Conservation (phyloP, 441 rosid genomes). For the Manihot esculenta region DNA sequence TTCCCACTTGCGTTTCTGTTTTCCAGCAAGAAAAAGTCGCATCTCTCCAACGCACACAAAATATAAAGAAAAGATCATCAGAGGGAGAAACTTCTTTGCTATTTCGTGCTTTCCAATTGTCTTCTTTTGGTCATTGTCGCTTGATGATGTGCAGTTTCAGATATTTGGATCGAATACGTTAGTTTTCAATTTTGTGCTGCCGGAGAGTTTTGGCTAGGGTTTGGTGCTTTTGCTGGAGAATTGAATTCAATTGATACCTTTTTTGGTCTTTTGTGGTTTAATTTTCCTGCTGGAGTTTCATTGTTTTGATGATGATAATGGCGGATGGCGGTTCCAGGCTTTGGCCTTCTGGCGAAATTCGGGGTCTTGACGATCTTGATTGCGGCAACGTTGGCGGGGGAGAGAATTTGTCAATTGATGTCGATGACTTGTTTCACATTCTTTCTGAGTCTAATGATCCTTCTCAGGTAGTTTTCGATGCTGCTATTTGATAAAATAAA, state of each 20-base stretch:
- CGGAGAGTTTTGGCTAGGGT: constrained; percentile 19
- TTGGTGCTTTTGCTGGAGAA: constrained; percentile 11
- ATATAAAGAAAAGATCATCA: constrained; percentile 3
- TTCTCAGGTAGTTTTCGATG: constrained; percentile 41
- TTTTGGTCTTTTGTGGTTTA: neutral
- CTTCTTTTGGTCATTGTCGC: neutral
- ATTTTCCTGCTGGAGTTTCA: neutral
- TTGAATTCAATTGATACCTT: constrained; percentile 15
- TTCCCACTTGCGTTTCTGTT: neutral
- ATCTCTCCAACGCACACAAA: constrained; percentile 5
- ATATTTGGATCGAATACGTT: neutral
- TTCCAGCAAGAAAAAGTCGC: constrained; percentile 35
- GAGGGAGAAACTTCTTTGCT: constrained; percentile 32
- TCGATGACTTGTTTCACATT: constrained; percentile 41
- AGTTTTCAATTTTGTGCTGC: constrained; percentile 20
- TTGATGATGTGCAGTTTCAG: neutral
- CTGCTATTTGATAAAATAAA: neutral
- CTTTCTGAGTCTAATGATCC: constrained; percentile 44
- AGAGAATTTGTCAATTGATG: constrained; percentile 49
- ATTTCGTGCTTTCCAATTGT: constrained; percentile 18
- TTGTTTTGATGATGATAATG: constrained; percentile 34
- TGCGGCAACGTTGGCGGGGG: constrained; percentile 31
- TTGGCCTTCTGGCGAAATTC: constrained; percentile 17
- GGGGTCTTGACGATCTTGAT: constrained; percentile 26
- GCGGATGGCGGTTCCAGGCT: constrained; percentile 36